Evolutionary conservation across 176 grass and related monocot species (phyloP).

Genomic region (Metroxylon sagu): DNA sequence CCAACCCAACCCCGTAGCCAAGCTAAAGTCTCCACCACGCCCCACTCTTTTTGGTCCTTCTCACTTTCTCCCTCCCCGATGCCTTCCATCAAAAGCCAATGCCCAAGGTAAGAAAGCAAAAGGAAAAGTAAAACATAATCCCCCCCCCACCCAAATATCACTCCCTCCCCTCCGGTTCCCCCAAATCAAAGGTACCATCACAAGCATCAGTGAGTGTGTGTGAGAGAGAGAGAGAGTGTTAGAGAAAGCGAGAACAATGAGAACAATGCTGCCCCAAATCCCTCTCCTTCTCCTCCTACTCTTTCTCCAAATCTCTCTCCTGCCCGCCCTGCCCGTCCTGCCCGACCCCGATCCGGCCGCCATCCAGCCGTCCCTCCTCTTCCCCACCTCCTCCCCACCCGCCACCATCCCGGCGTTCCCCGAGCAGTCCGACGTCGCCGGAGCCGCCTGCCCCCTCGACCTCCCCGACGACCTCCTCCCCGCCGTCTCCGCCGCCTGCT

Average conservation of each 20-base stretch:
- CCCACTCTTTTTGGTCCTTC: constrained; percentile 23
- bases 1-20: too few relatives aligned
- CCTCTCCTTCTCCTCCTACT: constrained; percentile 22
- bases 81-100: constrained; percentile 18
- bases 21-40: too few relatives aligned
- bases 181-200: too few relatives aligned
- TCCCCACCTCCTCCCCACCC: neutral
- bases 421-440: constrained; percentile 63
- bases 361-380: constrained; percentile 23
- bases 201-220: too few relatives aligned
- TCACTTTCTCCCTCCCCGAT: constrained; percentile 5
- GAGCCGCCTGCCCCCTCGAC: constrained; percentile 58
- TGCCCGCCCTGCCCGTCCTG: neutral
- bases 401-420: constrained; percentile 95
- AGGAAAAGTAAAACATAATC: too few relatives aligned
- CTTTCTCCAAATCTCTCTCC: constrained; percentile 1
- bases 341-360: constrained; percentile 1
- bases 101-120: neutral
- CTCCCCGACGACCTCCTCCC: constrained; percentile 47
- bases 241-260: neutral
- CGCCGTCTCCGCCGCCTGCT: constrained; percentile 48
- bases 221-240: neutral
- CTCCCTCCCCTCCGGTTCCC: too few relatives aligned
- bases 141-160: too few relatives aligned
- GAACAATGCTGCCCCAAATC: constrained; percentile 1